Conservation (phyloP, 805 yeast genomes). For the Priceomyces haplophilus region DNA sequence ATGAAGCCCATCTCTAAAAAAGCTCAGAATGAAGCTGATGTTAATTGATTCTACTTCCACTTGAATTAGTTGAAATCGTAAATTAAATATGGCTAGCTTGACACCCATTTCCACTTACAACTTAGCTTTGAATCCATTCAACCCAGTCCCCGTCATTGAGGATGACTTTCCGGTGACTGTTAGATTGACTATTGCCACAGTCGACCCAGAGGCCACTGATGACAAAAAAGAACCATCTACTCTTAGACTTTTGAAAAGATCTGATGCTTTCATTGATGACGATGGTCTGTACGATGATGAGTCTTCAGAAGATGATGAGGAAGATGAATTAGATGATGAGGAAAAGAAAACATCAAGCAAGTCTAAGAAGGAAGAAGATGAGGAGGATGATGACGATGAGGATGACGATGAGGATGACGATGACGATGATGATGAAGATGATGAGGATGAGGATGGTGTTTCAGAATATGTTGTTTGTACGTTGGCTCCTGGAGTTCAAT, state of each 20-base stretch:
- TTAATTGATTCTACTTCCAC: constrained; percentile 1
- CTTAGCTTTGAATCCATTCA: constrained; percentile 81
- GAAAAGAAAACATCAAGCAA: constrained; percentile 24
- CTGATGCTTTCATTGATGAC: constrained; percentile 42
- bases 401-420: constrained; percentile 51
- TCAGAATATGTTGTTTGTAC: constrained; percentile 88
- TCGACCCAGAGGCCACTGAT: constrained; percentile 86
- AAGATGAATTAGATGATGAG: constrained; percentile 42
- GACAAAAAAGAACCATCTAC: constrained; percentile 83
- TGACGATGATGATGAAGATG: constrained; percentile 55
- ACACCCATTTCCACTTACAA: constrained; percentile 85
- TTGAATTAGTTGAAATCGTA: background rate
- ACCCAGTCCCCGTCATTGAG: constrained; percentile 83
- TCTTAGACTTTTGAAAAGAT: constrained; percentile 79
- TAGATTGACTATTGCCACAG: constrained; percentile 90
- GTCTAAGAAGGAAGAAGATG: constrained; percentile 18
- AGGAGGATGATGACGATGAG: constrained; percentile 39
- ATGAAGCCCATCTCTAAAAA: constrained; percentile 4
- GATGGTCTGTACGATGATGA: constrained; percentile 43
- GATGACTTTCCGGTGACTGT: constrained; percentile 86
- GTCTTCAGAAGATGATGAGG: constrained; percentile 45
- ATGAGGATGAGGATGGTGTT: constrained; percentile 68
- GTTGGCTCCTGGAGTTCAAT: constrained; percentile 77
- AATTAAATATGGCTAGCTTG: constrained; percentile 58
- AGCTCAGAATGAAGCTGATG: background rate